Percentiles rank a stretch among this genome's conserved stretches.
phyloP scores from a whole-genome alignment of 768 basidiomycete genomes.

The Multifurca ochricompacta region DNA sequence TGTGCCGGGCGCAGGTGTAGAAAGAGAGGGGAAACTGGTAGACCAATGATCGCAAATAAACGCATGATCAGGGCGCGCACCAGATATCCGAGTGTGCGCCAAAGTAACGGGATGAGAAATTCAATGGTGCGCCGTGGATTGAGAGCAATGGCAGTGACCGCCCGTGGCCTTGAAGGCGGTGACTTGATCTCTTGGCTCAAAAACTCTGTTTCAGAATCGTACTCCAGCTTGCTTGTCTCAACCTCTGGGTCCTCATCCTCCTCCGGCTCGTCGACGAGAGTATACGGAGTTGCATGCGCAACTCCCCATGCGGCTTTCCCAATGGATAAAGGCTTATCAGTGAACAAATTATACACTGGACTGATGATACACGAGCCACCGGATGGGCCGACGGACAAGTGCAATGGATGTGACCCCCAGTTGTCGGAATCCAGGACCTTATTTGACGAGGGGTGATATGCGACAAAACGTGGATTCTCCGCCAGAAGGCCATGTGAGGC shows the following conservation, averaged over 20 bases:
- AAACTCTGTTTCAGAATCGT: slow-evolving; percentile 12
- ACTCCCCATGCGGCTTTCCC: slow-evolving; percentile 26
- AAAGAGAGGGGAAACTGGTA: background rate
- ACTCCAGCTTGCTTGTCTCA: slow-evolving; percentile 6
- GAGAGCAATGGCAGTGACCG: background rate
- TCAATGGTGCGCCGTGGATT: slow-evolving; percentile 11
- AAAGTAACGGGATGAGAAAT: slow-evolving; percentile 15
- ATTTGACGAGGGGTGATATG: slow-evolving; percentile 1
- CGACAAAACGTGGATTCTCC: slow-evolving; percentile 1
- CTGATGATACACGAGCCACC: slow-evolving; percentile 29
- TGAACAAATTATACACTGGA: slow-evolving; percentile 24
- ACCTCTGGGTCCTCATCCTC: background rate
- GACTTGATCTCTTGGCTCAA: slow-evolving; percentile 13
- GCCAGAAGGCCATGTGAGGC: slow-evolving; percentile 3
- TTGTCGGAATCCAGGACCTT: slow-evolving; percentile 4
- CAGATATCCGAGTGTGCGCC: slow-evolving; percentile 12
- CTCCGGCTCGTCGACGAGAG: slow-evolving; percentile 14
- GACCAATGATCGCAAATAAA: slow-evolving; percentile 7
- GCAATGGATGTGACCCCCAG: slow-evolving; percentile 18
- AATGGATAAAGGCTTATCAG: slow-evolving; percentile 8
- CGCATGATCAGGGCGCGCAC: slow-evolving; percentile 17
- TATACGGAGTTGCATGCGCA: slow-evolving; percentile 31
- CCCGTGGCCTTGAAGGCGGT: background rate
- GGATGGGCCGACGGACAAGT: slow-evolving; percentile 23
- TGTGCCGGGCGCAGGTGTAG: background rate